Evolutionary conservation across 192 early-diverging fungal genomes (phyloP).

Genomic region (Bifiguratus adelaidae): DNA sequence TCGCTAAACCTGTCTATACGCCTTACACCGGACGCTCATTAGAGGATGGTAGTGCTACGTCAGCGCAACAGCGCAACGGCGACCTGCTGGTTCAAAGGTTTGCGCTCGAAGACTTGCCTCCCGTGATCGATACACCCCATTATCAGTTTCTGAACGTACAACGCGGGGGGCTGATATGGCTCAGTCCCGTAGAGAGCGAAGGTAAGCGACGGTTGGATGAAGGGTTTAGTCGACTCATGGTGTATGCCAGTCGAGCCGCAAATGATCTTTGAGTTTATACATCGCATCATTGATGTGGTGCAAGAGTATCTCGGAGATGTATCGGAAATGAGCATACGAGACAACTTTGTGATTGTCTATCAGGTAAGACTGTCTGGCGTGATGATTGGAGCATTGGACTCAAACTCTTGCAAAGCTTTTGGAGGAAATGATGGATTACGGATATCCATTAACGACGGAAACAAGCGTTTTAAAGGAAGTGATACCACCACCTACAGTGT

Average conservation of each 20-base stretch:
- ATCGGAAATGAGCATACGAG: conserved; percentile 74
- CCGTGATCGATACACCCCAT: conserved; percentile 50
- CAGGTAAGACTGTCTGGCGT: conserved; percentile 33
- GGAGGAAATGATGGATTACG: conserved; percentile 93
- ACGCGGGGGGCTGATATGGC: conserved; percentile 62
- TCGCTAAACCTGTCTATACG: conserved; percentile 37
- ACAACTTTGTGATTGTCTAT: conserved; percentile 88
- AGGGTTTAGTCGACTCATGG: not conserved
- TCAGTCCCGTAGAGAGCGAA: conserved; percentile 65
- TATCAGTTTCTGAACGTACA: conserved; percentile 57
- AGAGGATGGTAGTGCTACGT: conserved; percentile 11
- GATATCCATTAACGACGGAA: conserved; percentile 81
- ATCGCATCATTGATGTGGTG: conserved; percentile 67
- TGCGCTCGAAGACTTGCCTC: conserved; percentile 45
- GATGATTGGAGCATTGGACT: not conserved
- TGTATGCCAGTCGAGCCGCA: conserved; percentile 55
- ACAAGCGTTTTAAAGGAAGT: conserved; percentile 73
- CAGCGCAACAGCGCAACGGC: not conserved
- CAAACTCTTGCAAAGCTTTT: conserved; percentile 46
- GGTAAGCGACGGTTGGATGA: conserved; percentile 43
- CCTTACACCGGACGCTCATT: conserved; percentile 14
- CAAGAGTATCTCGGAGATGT: conserved; percentile 77
- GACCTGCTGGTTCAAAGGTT: conserved; percentile 2
- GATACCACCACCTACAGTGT: conserved; percentile 78
- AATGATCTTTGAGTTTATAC: conserved; percentile 77